Evolutionary conservation across 2,329 filamentous ascomycete species (phyloP).

Genomic region (Dactylellina drechsleri): DNA sequence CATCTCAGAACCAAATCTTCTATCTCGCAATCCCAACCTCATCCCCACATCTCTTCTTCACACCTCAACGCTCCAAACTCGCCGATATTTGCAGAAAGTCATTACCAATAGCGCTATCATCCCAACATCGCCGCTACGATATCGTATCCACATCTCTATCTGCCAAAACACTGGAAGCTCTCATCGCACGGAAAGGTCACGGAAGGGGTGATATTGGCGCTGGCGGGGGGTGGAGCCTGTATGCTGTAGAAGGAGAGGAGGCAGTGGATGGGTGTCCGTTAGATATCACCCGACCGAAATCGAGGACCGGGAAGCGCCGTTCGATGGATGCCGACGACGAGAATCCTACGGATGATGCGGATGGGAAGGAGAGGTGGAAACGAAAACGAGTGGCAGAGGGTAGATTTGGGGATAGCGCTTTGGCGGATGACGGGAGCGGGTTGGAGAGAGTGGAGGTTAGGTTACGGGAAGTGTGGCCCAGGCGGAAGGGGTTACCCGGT

Average conservation of each 20-base stretch:
- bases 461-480: constrained; percentile 70
- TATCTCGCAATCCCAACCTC: constrained; percentile 85
- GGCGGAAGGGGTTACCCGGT: constrained; percentile 26
- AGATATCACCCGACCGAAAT: constrained; percentile 61
- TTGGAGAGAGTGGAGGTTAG: constrained; percentile 72
- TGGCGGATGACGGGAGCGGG: constrained; percentile 69
- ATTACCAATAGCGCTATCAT: constrained; percentile 82
- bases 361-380: constrained; percentile 63
- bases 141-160: constrained; percentile 75
- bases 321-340: constrained; percentile 62
- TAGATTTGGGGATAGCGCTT: constrained; percentile 74
- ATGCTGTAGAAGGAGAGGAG: constrained; percentile 71
- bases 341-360: constrained; percentile 55
- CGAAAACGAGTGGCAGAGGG: constrained; percentile 72
- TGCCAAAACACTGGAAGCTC: constrained; percentile 75
- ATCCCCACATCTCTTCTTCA: constrained; percentile 75
- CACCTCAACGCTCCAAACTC: constrained; percentile 66
- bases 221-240: constrained; percentile 81
- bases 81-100: constrained; percentile 78
- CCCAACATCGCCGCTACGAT: constrained; percentile 76
- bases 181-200: constrained; percentile 76
- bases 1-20: constrained; percentile 69
- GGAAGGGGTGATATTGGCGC: constrained; percentile 74
- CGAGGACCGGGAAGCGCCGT: constrained; percentile 61
- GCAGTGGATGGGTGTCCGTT: constrained; percentile 65